phyloP scores from a whole-genome alignment of 148 eudicot species.

The Spergularia bocconei region DNA sequence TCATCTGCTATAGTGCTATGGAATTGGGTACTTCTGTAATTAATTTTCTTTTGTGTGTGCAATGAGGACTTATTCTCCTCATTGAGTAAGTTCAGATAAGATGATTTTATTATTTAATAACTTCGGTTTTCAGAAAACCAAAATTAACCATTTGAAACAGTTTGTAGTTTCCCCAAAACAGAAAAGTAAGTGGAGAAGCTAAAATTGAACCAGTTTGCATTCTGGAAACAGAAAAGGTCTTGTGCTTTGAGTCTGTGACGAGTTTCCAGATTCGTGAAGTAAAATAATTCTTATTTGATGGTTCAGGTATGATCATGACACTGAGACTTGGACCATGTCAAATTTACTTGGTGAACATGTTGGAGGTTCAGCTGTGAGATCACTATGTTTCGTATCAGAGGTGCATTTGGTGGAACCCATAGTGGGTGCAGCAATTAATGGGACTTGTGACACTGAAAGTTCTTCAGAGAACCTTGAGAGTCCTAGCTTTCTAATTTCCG shows the following conservation, averaged over 20 bases:
- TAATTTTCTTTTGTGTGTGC: not conserved
- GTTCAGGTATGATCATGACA: conserved; percentile 58
- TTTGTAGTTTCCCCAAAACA: not conserved
- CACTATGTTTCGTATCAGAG: conserved; percentile 74
- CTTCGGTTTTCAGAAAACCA: not conserved
- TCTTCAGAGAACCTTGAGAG: conserved; percentile 42
- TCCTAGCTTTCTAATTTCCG: conserved; percentile 70
- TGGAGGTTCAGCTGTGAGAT: conserved; percentile 97
- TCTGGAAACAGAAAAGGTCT: too few relatives aligned
- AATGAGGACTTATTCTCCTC: too few relatives aligned
- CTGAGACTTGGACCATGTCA: conserved; percentile 66
- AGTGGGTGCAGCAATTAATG: conserved; percentile 31
- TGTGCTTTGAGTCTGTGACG: not conserved
- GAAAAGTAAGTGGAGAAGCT: not conserved
- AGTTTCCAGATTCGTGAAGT: not conserved
- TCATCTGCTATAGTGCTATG: too few relatives aligned
- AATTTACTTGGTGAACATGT: conserved; percentile 96
- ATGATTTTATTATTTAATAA: not conserved
- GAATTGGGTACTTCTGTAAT: too few relatives aligned
- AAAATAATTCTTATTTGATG: conserved; percentile 1
- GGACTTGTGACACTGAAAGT: conserved; percentile 21
- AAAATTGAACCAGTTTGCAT: too few relatives aligned
- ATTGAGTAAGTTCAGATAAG: not conserved
- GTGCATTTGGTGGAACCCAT: conserved; percentile 41
- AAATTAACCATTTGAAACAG: not conserved